Base-by-base conservation (phyloP, 805 yeast species). In the Candida lessepsii region DNA sequence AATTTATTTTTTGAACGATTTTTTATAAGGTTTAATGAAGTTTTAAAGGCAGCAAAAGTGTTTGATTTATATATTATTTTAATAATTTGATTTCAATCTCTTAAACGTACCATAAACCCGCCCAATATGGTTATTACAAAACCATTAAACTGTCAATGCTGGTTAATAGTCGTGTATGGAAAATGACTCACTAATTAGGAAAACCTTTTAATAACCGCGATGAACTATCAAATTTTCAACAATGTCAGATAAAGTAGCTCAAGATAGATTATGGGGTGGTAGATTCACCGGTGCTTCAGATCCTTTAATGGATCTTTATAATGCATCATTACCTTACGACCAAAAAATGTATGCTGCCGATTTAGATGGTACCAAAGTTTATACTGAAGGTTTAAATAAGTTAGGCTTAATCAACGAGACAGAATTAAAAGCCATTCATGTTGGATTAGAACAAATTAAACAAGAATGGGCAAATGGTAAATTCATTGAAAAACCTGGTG, bases 221-320 rank as follows among this genome's bases (percentile, higher is more conserved):
- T 46, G 49, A 9, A 20, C 36, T 39, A 42, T 37, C 42, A 26
- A 32, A 18, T 37, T 37, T 17, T 31, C 19, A n/a, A 20, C 16
- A 9, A 43, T 38, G 43, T 35, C 43, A 3, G 60, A 61, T 38
- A 62, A 75, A 52, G 81, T 81, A 50, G 66, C 81, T 20, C 89
- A 83, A 65, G 73, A 71, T 53, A 90, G 82, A 63, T 72, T 91
- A 50, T 91, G 99, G 99, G 99, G 99, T 55, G 99, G 98, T 55
- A 80, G 99, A 65, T 91, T 91, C 69, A 91, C 97, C 45, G 98
- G 95, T 3, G 91, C 91, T 47, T 81, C 96, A 20, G 99, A 93
- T 56, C 99, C 99, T 3, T 71, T 93, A 57, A 93, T 93, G 99
- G 95, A 93, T 60, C 73, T 91, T 39, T 93, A 95, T 73, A 93